Base-by-base conservation (phyloP, 169 alveolate genomes). In the Fabrea salina region DNA sequence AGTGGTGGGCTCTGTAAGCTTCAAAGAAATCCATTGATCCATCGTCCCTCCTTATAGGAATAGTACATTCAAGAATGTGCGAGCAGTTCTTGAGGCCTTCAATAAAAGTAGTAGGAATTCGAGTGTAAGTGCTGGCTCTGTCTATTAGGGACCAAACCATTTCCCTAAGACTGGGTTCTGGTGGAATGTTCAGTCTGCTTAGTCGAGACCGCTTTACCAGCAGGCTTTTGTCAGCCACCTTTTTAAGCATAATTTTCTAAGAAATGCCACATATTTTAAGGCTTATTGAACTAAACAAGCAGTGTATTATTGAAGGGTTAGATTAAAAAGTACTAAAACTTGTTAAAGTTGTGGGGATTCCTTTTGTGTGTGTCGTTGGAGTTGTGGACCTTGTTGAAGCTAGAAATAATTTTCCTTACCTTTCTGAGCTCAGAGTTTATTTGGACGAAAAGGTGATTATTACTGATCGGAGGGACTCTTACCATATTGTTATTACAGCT, bases 1-100 rank as follows among this genome's bases (percentile, higher is more conserved):
- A 83, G 76, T 89, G 95, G 50, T 89, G 67, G 41, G 92, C 89
- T 85, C 95, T 75, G 74, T 82, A 89, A 61, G 89, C 91, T 25
- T 49, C 59, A 49, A 89, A 51, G 43, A 16, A 78, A 59, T 89
- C 92, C 7, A 86, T 41, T 4, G 80, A 35, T 2, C 92, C 95
- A 50, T 83, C 88, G 44, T 89, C 95, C 70, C 91, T 81, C 19
- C 59, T 80, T 25, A 89, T 39, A 5, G 95, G 92, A 6, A 89
- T 70, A 33, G 47, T 56, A 39, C 82, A 59, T 39, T 86, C 61
- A 32, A 82, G 27, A 16, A 82, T 41, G 64, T 44, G 67, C 22
- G 86, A 75, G 75, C 92, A 82, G n/a, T 67, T 35, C 61, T 79
- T 76, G 0, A 68, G 25, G 11, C 78, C 66, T 68, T 68, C 78